These are phyloP conservation scores for Elaeagnus macrophylla DNA, from an alignment of 306 rosid genomes.

Conservation along the genomic window DNA sequence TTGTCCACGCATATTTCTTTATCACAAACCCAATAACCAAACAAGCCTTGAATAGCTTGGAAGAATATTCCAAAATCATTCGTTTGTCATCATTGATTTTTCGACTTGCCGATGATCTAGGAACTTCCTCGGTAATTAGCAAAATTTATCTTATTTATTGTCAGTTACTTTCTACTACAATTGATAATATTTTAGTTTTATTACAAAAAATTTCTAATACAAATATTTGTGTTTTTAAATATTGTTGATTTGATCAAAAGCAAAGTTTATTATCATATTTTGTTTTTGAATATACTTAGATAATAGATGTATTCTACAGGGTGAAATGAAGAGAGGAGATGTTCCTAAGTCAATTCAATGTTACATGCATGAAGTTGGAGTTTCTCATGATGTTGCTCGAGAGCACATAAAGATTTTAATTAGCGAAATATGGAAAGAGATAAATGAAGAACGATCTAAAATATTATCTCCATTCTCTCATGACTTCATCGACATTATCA, in stretches of 20 bases:
- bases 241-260: too few species aligned
- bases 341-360: slow-evolving; percentile 11
- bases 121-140: slow-evolving; percentile 12
- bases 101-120: slow-evolving; percentile 21
- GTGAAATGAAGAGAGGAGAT: too few species aligned
- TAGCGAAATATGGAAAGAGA: slow-evolving; percentile 11
- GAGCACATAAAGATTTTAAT: not conserved
- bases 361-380: slow-evolving; percentile 8
- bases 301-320: slow-evolving; percentile 2
- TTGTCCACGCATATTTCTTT: slow-evolving; percentile 2
- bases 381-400: slow-evolving; percentile 6
- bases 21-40: not conserved
- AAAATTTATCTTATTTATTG: too few species aligned
- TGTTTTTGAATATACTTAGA: too few species aligned
- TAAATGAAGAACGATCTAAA: slow-evolving; percentile 16
- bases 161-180: too few species aligned
- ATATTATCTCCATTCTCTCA: too few species aligned
- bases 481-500: too few species aligned
- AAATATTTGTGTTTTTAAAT: too few species aligned
- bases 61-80: too few species aligned
- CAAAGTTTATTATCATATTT: too few species aligned
- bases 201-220: too few species aligned
- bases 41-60: not conserved
- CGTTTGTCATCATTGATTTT: slow-evolving; percentile 2
- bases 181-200: too few species aligned